phyloP scores from a whole-genome alignment of 441 rosid species.

The Pelargonium australe region DNA sequence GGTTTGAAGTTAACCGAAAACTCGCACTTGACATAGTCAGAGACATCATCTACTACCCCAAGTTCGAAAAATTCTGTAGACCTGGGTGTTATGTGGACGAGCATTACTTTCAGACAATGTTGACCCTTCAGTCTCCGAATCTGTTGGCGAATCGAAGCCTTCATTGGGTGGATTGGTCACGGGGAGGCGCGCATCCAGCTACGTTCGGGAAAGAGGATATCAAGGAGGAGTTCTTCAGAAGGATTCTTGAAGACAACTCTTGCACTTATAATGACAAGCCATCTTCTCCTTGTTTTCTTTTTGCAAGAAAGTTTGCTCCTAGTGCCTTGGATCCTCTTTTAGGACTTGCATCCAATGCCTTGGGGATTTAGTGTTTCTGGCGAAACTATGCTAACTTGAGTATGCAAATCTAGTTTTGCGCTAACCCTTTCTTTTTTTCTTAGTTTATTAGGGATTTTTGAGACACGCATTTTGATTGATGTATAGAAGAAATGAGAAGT shows the following conservation, averaged over 20 bases:
- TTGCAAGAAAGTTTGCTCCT: slow-evolving; percentile 85
- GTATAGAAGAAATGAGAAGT: too few species aligned
- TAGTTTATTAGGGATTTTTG: too few species aligned
- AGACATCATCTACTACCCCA: slow-evolving; percentile 63
- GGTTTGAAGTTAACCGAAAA: slow-evolving; percentile 70
- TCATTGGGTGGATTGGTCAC: slow-evolving; percentile 87
- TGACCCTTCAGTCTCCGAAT: slow-evolving; percentile 47
- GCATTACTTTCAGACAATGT: slow-evolving; percentile 89
- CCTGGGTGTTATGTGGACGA: slow-evolving; percentile 85
- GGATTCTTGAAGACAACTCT: slow-evolving; percentile 29
- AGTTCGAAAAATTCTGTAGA: slow-evolving; percentile 62
- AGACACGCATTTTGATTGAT: too few species aligned
- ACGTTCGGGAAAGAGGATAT: slow-evolving; percentile 57
- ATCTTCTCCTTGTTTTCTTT: slow-evolving; percentile 50
- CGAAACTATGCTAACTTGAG: too few species aligned
- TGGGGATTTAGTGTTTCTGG: slow-evolving; percentile 28
- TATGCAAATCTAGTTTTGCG: too few species aligned
- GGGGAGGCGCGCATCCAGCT: slow-evolving; percentile 92
- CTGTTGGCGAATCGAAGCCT: slow-evolving; percentile 67
- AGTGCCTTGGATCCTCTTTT: slow-evolving; percentile 70
- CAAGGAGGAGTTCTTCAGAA: slow-evolving; percentile 45
- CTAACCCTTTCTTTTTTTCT: too few species aligned
- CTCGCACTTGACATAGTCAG: slow-evolving; percentile 56
- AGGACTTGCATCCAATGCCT: slow-evolving; percentile 42
- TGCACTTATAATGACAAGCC: slow-evolving; percentile 59